Evolutionary conservation across 345 rosid genomes (phyloP).

Genomic region (Firmiana major): DNA sequence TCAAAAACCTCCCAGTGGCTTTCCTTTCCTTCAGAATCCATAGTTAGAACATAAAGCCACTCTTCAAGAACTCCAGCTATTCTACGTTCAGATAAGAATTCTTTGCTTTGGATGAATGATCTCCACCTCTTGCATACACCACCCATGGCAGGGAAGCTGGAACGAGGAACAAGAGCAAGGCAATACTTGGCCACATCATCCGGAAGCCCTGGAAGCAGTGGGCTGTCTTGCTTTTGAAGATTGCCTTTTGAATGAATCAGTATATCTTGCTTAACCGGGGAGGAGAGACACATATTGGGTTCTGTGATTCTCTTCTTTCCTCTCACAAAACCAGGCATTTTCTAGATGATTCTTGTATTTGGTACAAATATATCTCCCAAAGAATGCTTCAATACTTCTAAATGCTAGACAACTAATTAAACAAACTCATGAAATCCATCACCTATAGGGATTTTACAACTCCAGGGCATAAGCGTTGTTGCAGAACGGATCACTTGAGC

Average conservation of each 20-base stretch:
- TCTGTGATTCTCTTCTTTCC: conserved; percentile 47
- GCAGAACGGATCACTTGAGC: conserved; percentile 60
- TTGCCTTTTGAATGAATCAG: conserved; percentile 32
- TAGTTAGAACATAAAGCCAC: conserved; percentile 69
- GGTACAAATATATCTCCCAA: conserved; percentile 24
- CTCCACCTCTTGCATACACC: conserved; percentile 88
- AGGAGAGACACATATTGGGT: conserved; percentile 35
- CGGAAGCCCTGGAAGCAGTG: conserved; percentile 75
- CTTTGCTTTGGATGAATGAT: conserved; percentile 70
- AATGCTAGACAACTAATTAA: conserved; percentile 27
- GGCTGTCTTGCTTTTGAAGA: conserved; percentile 30
- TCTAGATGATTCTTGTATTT: conserved; percentile 18
- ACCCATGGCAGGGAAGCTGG: conserved; percentile 65
- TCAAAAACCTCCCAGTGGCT: conserved; percentile 88
- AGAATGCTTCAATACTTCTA: conserved; percentile 25
- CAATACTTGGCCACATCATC: conserved; percentile 86
- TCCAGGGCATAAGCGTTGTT: conserved; percentile 69
- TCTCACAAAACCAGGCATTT: conserved; percentile 48
- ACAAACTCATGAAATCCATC: conserved; percentile 77
- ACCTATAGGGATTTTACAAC: conserved; percentile 77
- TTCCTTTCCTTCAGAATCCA: conserved; percentile 59
- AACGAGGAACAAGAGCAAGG: conserved; percentile 81
- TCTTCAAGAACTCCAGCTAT: conserved; percentile 74
- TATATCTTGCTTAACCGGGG: conserved; percentile 18
- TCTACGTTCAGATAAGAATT: conserved; percentile 62